A percentile compares a stretch with the other conserved stretches of the same genome.
Evolutionary conservation across 495 filamentous ascomycete genomes (phyloP).

Genomic region (Xylaria sp.): DNA sequence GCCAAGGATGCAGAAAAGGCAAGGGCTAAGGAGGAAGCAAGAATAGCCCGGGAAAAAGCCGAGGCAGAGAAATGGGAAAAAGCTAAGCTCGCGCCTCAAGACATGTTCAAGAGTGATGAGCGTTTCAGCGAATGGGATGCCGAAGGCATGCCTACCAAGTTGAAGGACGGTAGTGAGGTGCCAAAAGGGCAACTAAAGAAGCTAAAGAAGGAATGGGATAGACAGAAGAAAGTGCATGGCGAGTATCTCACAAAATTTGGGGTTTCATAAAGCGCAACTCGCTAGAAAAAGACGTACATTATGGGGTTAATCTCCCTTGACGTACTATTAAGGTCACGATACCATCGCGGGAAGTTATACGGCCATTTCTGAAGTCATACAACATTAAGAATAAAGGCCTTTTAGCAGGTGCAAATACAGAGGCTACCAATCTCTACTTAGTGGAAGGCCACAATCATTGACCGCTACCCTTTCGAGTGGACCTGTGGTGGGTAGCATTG

Average conservation of each 20-base stretch:
- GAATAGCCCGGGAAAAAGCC: slow-evolving; percentile 61
- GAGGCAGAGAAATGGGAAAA: slow-evolving; percentile 67
- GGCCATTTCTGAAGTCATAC: not conserved
- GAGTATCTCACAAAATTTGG: slow-evolving; percentile 60
- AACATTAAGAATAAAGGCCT: not conserved
- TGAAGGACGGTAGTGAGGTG: slow-evolving; percentile 77
- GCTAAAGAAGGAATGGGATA: slow-evolving; percentile 90
- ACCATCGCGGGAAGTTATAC: not conserved
- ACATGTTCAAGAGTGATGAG: slow-evolving; percentile 75
- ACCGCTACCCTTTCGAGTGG: not conserved
- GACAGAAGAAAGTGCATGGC: slow-evolving; percentile 87
- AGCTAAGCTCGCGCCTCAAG: slow-evolving; percentile 70
- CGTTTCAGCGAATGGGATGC: slow-evolving; percentile 84
- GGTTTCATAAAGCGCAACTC: slow-evolving; percentile 27
- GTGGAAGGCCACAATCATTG: not conserved
- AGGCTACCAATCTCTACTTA: not conserved
- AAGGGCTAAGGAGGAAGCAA: slow-evolving; percentile 66
- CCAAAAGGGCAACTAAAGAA: slow-evolving; percentile 84
- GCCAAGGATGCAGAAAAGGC: slow-evolving; percentile 60
- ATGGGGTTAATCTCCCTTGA: not conserved
- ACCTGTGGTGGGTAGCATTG: not conserved
- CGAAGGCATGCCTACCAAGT: slow-evolving; percentile 81
- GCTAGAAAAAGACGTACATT: not conserved
- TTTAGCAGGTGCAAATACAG: not conserved
- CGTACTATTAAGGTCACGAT: not conserved